phyloP scores from a whole-genome alignment of 306 rosid genomes.

The Malus asiatica region DNA sequence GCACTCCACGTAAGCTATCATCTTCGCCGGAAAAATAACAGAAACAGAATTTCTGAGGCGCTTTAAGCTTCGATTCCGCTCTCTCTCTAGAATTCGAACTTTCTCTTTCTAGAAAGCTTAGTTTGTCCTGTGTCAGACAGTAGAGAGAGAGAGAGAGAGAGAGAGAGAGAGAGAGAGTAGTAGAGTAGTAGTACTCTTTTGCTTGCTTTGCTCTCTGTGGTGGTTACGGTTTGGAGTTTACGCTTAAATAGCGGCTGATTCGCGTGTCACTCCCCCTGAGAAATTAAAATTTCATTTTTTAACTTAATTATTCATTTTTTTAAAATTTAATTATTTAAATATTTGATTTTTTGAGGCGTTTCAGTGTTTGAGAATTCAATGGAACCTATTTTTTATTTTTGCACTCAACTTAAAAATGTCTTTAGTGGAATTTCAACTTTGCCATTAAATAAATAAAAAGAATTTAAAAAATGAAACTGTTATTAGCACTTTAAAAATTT shows the following conservation, averaged over 20 bases:
- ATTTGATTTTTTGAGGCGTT: background rate
- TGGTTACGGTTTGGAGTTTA: background rate
- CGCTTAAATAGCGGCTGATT: constrained; percentile 30
- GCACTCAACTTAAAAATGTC: too few relatives aligned
- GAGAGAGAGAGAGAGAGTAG: background rate
- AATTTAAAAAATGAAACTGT: too few relatives aligned
- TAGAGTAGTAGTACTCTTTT: background rate
- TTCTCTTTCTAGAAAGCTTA: background rate
- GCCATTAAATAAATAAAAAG: too few relatives aligned
- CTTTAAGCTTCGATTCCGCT: background rate
- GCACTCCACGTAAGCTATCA: constrained; percentile 80
- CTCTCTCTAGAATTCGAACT: background rate
- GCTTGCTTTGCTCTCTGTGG: background rate
- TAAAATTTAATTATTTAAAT: background rate
- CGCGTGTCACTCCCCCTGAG: background rate
- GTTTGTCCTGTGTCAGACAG: background rate
- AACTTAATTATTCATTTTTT: background rate
- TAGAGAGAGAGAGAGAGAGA: background rate
- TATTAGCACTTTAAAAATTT: too few relatives aligned
- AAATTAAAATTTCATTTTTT: background rate
- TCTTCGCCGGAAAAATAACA: constrained; percentile 9
- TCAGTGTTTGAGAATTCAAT: background rate
- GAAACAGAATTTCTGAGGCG: background rate
- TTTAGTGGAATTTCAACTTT: too few relatives aligned
- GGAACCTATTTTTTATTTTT: too few relatives aligned